phyloP scores from a whole-genome alignment of 2,329 filamentous ascomycete genomes.

The Ophiostoma quercus region DNA sequence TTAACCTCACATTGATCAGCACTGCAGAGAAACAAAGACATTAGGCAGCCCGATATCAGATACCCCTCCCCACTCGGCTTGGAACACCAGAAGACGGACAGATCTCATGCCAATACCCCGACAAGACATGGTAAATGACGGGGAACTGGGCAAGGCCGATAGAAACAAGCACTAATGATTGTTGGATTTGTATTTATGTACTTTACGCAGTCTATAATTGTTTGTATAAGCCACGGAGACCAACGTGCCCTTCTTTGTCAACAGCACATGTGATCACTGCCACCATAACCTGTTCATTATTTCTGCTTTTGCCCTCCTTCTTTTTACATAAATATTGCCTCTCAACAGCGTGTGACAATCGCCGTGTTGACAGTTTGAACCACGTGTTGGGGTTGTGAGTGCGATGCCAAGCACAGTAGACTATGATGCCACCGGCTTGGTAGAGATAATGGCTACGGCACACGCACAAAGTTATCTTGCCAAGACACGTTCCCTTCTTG shows the following conservation, averaged over 20 bases:
- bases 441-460: slow-evolving; percentile 2
- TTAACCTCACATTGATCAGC: neutral
- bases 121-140: neutral
- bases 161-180: neutral
- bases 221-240: neutral
- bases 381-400: neutral
- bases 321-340: neutral
- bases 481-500: slow-evolving; percentile 1
- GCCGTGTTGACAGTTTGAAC: neutral
- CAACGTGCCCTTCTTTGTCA: neutral
- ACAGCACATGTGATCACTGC: neutral
- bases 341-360: neutral
- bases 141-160: slow-evolving; percentile 2
- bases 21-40: neutral
- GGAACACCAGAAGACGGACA: slow-evolving; percentile 7
- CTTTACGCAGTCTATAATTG: neutral
- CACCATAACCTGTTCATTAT: neutral
- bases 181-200: neutral
- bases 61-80: neutral
- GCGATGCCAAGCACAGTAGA: slow-evolving; percentile 1
- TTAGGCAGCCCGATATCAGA: neutral
- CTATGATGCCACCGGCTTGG: slow-evolving; percentile 13
- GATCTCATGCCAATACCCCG: neutral
- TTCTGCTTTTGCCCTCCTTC: neutral
- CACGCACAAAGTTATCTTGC: slow-evolving; percentile 9